Evolutionary conservation across 768 basidiomycete species (phyloP).

Genomic region (Lactifluus piperatus): DNA sequence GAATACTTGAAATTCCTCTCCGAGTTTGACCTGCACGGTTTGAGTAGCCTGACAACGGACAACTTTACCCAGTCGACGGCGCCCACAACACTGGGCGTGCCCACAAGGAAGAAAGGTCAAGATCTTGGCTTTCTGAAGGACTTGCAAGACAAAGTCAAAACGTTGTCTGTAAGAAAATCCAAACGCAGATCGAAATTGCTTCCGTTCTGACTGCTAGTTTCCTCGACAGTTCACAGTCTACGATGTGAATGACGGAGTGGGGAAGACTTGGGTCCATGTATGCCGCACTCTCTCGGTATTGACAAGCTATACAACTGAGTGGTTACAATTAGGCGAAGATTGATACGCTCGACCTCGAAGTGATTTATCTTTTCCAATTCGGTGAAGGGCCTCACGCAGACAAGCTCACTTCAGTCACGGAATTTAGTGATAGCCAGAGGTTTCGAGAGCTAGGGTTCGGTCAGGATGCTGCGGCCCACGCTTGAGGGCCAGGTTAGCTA

Average conservation of each 20-base stretch:
- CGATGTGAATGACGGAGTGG: background rate
- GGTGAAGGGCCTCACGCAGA: background rate
- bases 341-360: background rate
- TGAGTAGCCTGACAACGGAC: background rate
- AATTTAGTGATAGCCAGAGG: background rate
- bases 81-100: background rate
- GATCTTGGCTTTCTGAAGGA: background rate
- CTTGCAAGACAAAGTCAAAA: background rate
- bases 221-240: background rate
- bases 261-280: conserved; percentile 2
- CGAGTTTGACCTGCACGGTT: background rate
- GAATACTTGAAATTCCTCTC: background rate
- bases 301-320: background rate
- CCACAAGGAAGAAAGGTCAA: background rate
- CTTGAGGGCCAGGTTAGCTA: too few relatives aligned
- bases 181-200: background rate
- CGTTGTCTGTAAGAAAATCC: background rate
- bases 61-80: background rate
- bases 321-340: background rate
- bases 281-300: background rate
- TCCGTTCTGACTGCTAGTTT: background rate
- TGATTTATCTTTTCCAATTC: background rate
- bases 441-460: background rate
- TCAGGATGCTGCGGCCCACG: too few relatives aligned
- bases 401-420: background rate